Percentiles rank a stretch among this genome's conserved stretches.
Conservation (phyloP, 805 yeast species). For the Candida orba region DNA sequence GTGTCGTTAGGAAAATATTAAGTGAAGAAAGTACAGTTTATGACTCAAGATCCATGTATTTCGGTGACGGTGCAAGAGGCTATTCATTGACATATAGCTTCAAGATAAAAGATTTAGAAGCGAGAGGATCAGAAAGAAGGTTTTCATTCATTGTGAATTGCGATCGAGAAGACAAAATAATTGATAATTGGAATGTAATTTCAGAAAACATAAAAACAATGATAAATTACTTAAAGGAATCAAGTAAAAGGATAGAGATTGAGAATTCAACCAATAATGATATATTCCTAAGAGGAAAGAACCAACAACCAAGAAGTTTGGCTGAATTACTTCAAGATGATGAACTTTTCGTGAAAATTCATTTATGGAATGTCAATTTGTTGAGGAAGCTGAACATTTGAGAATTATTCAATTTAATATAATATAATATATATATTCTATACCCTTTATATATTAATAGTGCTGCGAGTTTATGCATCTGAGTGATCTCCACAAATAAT, state of each 20-base stretch:
- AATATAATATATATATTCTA: too few species aligned
- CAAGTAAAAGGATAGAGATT: conserved; percentile 23
- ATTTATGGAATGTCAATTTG: conserved; percentile 55
- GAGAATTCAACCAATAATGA: conserved; percentile 31
- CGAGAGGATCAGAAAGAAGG: conserved; percentile 69
- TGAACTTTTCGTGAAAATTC: conserved; percentile 48
- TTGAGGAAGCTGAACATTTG: conserved; percentile 26
- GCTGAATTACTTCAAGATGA: conserved; percentile 49
- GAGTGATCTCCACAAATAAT: too few species aligned
- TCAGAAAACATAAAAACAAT: conserved; percentile 33
- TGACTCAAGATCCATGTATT: conserved; percentile 51
- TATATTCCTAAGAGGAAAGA: conserved; percentile 47
- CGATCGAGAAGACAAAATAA: conserved; percentile 44
- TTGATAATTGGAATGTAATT: conserved; percentile 50
- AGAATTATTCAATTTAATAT: neutral
- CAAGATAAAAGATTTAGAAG: conserved; percentile 55
- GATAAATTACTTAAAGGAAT: conserved; percentile 32
- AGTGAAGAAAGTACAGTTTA: conserved; percentile 62
- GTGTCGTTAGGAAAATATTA: conserved; percentile 54
- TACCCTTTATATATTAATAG: too few species aligned
- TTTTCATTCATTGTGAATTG: conserved; percentile 53
- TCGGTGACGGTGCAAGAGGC: conserved; percentile 57
- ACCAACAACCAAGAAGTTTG: conserved; percentile 49
- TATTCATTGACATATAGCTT: conserved; percentile 53
- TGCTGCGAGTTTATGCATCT: too few species aligned